Conservation (phyloP, 75 land plant species). For the Picea glauca region DNA sequence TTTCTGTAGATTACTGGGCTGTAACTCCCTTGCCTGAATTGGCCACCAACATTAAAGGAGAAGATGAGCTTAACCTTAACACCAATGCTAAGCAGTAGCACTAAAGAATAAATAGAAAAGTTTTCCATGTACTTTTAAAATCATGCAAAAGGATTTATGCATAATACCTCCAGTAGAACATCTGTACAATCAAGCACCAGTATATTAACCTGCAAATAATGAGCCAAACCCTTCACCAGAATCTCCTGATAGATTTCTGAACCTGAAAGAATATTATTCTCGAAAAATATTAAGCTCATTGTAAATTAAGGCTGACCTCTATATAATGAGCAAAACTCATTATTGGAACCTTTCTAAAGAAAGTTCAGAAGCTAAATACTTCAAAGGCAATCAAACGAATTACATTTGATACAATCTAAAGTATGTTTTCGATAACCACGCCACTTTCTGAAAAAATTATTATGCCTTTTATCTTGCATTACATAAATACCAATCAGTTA, state of each 20-base stretch:
- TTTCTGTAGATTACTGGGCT: constrained; percentile 26
- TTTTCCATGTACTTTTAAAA: not conserved
- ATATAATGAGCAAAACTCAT: not conserved
- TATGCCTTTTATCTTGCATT: too few relatives aligned
- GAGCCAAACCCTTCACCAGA: constrained; percentile 47
- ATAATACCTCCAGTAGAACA: constrained; percentile 33
- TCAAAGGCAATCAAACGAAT: too few relatives aligned
- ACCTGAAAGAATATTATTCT: constrained; percentile 26
- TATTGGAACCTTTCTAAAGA: not conserved
- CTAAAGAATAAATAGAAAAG: not conserved
- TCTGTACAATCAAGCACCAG: constrained; percentile 44
- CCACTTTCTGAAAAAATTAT: too few relatives aligned
- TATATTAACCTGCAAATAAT: constrained; percentile 37
- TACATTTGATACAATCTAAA: too few relatives aligned
- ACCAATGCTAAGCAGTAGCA: not conserved
- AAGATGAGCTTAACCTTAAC: not conserved
- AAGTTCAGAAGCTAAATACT: too few relatives aligned
- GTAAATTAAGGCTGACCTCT: not conserved
- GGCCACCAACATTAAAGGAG: not conserved
- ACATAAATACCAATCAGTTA: too few relatives aligned
- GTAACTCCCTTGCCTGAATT: constrained; percentile 33
- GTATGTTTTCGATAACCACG: too few relatives aligned
- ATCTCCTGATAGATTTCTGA: constrained; percentile 59
- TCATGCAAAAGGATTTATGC: not conserved
- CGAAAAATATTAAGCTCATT: not conserved